Evolutionary conservation across 352 stramenopile genomes (phyloP), one percentile per base, ranked within the genome.

Genomic region (Pythium vanterpoolii): DNA sequence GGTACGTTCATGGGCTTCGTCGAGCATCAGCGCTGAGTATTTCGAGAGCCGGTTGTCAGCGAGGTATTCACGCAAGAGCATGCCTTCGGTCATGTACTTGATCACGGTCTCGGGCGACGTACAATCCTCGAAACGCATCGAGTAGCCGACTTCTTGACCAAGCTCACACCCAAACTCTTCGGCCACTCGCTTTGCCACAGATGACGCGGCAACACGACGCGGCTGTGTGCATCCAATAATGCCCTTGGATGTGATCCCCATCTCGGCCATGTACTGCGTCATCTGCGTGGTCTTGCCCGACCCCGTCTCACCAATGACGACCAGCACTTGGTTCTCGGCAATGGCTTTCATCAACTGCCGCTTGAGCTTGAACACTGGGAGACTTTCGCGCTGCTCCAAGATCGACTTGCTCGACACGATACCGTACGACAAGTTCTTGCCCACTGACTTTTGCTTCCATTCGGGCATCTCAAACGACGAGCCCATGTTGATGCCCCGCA

Each of bases 11-110:
- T 99, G 98, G 1, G 97, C 97, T 83, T 99, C 98, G 68, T 95
- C 97, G 36, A 99, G 97, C 66, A 99, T 98, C 34, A 99, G 66
- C 5, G 92, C 93, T 23, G 79, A 87, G 69, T 98, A 98, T 56
- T 96, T 89, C n/a, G 83, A 93, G 21, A 99, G 75, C 47, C 96
- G 87, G 27, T 94, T 83, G 77, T 99, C 97, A 5, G 94, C 93
- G 14, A 99, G 78, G 70, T 99, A 99, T 73, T 99, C 98, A 64
- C 97, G 88, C 76, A 99, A 88, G 1, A 99, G 73, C 97, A 99
- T 99, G 76, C 98, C 98, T 78, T 99, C 98, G 2, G 97, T 99
- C 97, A 99, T 99, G 75, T 99, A 99, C 80, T 99, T 99, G 68
- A 99, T 99, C 49, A 98, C 88, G 1, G 97, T 99, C 54, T 98